Conservation (phyloP, 73 alveolate species). For the Blepharisma stoltei region DNA sequence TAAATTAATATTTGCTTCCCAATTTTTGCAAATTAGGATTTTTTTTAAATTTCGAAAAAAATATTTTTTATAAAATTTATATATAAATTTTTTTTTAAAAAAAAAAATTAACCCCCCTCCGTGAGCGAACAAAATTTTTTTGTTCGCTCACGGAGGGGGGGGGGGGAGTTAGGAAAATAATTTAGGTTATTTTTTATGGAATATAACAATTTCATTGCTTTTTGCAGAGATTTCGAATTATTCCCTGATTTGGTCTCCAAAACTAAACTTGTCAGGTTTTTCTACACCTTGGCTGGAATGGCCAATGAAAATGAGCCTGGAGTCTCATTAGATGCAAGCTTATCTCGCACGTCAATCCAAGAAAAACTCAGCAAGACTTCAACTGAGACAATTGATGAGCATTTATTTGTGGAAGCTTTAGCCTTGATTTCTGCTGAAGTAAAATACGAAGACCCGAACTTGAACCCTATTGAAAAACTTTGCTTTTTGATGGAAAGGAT, state of each 20-base stretch:
- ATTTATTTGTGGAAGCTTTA: slow-evolving; percentile 68
- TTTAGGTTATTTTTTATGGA: slow-evolving; percentile 45
- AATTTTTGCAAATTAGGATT: no score
- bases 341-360: neutral
- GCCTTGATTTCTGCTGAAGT: slow-evolving; percentile 63
- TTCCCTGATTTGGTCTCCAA: slow-evolving; percentile 72
- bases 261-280: slow-evolving; percentile 51
- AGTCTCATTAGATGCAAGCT: slow-evolving; percentile 11
- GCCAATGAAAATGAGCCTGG: slow-evolving; percentile 44
- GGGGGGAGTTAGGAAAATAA: no score
- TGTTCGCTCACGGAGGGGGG: no score
- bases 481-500: slow-evolving; percentile 62
- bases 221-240: slow-evolving; percentile 72
- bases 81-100: no score
- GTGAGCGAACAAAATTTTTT: no score
- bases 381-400: slow-evolving; percentile 61
- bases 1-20: no score
- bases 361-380: slow-evolving; percentile 20
- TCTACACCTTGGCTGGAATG: slow-evolving; percentile 54
- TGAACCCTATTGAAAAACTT: slow-evolving; percentile 58
- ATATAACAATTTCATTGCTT: slow-evolving; percentile 51
- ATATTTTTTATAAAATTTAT: no score
- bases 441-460: slow-evolving; percentile 52
- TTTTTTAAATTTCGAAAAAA: no score
- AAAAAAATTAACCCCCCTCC: no score